Percentiles rank a stretch among this genome's conserved stretches.
phyloP scores from a whole-genome alignment of 1,139 yeast species.

The Pichia sp. region DNA sequence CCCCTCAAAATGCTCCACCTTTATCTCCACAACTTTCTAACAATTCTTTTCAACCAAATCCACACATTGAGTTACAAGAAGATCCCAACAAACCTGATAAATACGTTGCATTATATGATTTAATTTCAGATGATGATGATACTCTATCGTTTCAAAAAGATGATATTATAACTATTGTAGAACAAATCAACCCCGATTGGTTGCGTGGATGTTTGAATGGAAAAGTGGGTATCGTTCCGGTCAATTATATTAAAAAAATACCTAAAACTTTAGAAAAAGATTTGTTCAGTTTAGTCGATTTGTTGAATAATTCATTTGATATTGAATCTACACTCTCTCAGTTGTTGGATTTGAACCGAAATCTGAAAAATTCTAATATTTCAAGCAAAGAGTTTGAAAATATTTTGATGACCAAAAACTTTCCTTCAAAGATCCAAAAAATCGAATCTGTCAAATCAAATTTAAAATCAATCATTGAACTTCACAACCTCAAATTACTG shows the following conservation, averaged over 20 bases:
- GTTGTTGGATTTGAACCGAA: constrained; percentile 30
- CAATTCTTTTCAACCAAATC: not conserved
- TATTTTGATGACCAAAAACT: constrained; percentile 18
- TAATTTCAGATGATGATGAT: constrained; percentile 62
- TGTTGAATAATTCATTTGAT: constrained; percentile 39
- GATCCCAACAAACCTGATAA: constrained; percentile 31
- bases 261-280: constrained; percentile 58
- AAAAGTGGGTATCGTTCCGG: constrained; percentile 82
- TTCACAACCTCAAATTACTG: constrained; percentile 31
- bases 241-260: constrained; percentile 81
- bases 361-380: constrained; percentile 18
- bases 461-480: constrained; percentile 22
- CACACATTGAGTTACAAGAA: constrained; percentile 4
- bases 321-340: constrained; percentile 60
- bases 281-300: constrained; percentile 31
- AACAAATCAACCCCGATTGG: constrained; percentile 90
- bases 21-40: constrained; percentile 1
- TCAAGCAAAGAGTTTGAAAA: constrained; percentile 23
- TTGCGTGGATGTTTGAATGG: constrained; percentile 87
- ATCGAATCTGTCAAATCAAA: constrained; percentile 14
- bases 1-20: constrained; percentile 1
- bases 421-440: constrained; percentile 22
- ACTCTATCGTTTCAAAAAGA: constrained; percentile 68
- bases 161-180: constrained; percentile 76
- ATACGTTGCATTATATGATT: constrained; percentile 81